These are phyloP conservation scores for Osmanthus fragrans DNA, from an alignment of 257 asterid species.

Conservation along the genomic window DNA sequence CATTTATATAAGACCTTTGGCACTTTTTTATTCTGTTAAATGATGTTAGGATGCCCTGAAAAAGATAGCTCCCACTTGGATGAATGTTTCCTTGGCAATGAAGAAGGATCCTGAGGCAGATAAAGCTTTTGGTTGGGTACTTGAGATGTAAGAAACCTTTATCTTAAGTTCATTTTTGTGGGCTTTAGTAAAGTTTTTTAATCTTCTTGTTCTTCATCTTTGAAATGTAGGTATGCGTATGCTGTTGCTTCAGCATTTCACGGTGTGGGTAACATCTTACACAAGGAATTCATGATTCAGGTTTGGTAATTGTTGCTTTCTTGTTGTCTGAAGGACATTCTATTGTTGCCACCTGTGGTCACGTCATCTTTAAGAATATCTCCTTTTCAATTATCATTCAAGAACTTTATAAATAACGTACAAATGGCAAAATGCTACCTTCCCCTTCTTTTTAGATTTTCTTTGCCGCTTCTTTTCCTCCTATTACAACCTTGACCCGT, in stretches of 20 bases:
- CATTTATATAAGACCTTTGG: constrained; percentile 11
- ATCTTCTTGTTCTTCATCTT: constrained; percentile 14
- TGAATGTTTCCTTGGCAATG: constrained; percentile 94
- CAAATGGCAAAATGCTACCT: neutral
- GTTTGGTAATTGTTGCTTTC: constrained; percentile 33
- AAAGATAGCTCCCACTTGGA: constrained; percentile 96
- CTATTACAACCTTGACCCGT: neutral
- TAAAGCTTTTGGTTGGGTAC: constrained; percentile 98
- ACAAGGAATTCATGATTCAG: constrained; percentile 98
- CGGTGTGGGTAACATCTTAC: constrained; percentile 68
- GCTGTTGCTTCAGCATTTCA: constrained; percentile 92
- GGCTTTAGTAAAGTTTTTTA: neutral
- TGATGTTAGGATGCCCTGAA: constrained; percentile 58
- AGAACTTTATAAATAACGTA: neutral
- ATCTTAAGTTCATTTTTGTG: constrained; percentile 6
- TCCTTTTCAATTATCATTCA: neutral
- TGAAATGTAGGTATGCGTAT: constrained; percentile 77
- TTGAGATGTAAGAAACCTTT: constrained; percentile 69
- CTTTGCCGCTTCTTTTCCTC: neutral
- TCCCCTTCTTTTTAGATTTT: neutral
- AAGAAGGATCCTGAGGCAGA: constrained; percentile 92
- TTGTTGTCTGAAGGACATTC: neutral
- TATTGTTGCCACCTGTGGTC: neutral
- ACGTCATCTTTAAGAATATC: neutral
- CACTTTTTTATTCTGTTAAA: constrained; percentile 12